phyloP scores from a whole-genome alignment of 768 basidiomycete species.

The Exsudoporus frostii region DNA sequence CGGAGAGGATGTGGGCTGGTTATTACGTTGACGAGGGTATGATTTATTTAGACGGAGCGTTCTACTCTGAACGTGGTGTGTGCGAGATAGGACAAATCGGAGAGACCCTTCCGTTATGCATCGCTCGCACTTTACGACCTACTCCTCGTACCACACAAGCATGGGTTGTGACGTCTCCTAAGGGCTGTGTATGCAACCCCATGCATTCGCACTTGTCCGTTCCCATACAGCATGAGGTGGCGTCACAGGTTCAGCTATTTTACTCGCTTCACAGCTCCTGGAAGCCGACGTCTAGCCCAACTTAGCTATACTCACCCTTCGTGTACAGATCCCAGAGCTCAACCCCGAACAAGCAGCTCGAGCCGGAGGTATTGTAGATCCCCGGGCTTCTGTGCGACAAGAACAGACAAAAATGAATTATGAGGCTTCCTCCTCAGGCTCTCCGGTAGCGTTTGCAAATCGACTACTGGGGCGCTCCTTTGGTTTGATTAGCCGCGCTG shows the following conservation, averaged over 20 bases:
- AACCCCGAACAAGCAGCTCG: conserved; percentile 30
- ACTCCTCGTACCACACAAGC: too few relatives aligned
- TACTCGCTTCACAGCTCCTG: conserved; percentile 48
- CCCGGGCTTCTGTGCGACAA: conserved; percentile 6
- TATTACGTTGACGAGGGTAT: too few relatives aligned
- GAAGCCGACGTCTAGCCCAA: conserved; percentile 47
- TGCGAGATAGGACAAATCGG: not conserved
- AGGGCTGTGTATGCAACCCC: too few relatives aligned
- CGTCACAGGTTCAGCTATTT: not conserved
- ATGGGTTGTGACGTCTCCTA: too few relatives aligned
- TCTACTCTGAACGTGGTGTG: too few relatives aligned
- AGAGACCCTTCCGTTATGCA: too few relatives aligned
- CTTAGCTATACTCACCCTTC: conserved; percentile 42
- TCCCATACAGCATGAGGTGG: not conserved
- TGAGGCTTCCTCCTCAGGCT: not conserved
- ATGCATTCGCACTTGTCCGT: not conserved
- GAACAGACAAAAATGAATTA: conserved; percentile 5
- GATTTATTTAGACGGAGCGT: too few relatives aligned
- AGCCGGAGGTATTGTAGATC: conserved; percentile 23
- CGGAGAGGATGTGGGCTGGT: not conserved
- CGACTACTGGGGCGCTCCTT: not conserved
- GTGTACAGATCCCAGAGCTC: conserved; percentile 38
- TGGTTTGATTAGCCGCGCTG: conserved; percentile 14
- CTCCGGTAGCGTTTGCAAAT: not conserved
- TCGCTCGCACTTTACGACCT: too few relatives aligned